Evolutionary conservation across 768 basidiomycete species (phyloP).

Genomic region (Dictyophora rubrovolvata): DNA sequence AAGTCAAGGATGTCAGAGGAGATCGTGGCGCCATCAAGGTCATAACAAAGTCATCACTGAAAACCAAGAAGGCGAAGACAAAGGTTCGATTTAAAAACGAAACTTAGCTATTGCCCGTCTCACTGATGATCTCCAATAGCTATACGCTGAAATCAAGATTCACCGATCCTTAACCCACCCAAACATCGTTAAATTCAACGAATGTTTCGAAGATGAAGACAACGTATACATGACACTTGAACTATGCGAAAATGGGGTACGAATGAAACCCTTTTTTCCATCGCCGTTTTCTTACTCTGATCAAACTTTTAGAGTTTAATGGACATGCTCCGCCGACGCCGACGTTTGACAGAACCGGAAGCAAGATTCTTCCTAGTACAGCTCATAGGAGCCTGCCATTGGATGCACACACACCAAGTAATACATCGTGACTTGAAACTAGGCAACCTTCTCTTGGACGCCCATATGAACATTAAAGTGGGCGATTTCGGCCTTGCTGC

Average conservation of each 20-base stretch:
- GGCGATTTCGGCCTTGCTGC: slow-evolving; percentile 97
- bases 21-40: slow-evolving; percentile 81
- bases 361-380: slow-evolving; percentile 89
- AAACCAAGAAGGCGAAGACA: slow-evolving; percentile 94
- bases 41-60: slow-evolving; percentile 82
- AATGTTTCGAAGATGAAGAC: slow-evolving; percentile 91
- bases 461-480: slow-evolving; percentile 90
- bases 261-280: neutral
- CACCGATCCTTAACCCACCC: slow-evolving; percentile 85
- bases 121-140: slow-evolving; percentile 31
- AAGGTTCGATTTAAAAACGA: slow-evolving; percentile 44
- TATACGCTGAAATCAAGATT: slow-evolving; percentile 98
- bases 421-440: slow-evolving; percentile 97
- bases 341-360: slow-evolving; percentile 86
- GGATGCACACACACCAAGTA: slow-evolving; percentile 95
- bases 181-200: slow-evolving; percentile 85
- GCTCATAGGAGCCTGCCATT: slow-evolving; percentile 89
- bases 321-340: slow-evolving; percentile 81
- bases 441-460: slow-evolving; percentile 88
- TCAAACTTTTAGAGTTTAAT: slow-evolving; percentile 44
- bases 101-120: slow-evolving; percentile 1
- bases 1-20: slow-evolving; percentile 68
- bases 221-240: slow-evolving; percentile 98
- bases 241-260: slow-evolving; percentile 71
- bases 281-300: neutral